These are phyloP conservation scores for Peronospora destructor DNA, from an alignment of 352 stramenopile genomes.

Conservation along the genomic window DNA sequence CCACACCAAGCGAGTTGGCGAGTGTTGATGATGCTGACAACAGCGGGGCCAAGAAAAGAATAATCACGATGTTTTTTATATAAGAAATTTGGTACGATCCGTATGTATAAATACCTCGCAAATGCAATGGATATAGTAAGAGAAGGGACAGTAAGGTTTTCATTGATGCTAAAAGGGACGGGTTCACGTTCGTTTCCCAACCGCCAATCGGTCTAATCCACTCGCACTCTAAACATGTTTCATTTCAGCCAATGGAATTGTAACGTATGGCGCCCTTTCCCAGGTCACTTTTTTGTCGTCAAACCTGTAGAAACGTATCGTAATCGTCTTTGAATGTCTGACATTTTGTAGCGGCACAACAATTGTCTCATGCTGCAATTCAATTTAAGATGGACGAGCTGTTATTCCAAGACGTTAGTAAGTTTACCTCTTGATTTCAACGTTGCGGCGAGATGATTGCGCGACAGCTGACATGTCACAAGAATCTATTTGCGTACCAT, in stretches of 20 bases:
- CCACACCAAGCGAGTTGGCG: slow-evolving; percentile 15
- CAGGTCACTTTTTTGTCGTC: background rate
- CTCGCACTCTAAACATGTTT: slow-evolving; percentile 14
- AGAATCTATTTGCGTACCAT: too few relatives aligned
- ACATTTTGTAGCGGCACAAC: background rate
- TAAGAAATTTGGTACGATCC: slow-evolving; percentile 8
- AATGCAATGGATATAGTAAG: background rate
- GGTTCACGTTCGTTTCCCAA: slow-evolving; percentile 7
- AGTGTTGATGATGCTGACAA: slow-evolving; percentile 39
- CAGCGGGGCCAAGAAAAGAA: slow-evolving; percentile 16
- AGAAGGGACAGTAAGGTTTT: background rate
- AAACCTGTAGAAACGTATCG: background rate
- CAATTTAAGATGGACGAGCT: background rate
- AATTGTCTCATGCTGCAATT: background rate
- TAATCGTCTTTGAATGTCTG: background rate
- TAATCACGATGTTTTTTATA: slow-evolving; percentile 24
- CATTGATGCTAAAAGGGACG: background rate
- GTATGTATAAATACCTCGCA: background rate
- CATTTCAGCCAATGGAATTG: slow-evolving; percentile 8
- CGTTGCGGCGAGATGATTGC: background rate
- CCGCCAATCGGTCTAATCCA: slow-evolving; percentile 12
- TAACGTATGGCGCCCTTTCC: too few relatives aligned
- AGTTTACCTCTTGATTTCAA: background rate
- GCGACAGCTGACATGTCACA: background rate
- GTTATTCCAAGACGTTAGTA: background rate